Evolutionary conservation across 345 rosid species (phyloP).

Genomic region (Melaleuca quinquenervia): DNA sequence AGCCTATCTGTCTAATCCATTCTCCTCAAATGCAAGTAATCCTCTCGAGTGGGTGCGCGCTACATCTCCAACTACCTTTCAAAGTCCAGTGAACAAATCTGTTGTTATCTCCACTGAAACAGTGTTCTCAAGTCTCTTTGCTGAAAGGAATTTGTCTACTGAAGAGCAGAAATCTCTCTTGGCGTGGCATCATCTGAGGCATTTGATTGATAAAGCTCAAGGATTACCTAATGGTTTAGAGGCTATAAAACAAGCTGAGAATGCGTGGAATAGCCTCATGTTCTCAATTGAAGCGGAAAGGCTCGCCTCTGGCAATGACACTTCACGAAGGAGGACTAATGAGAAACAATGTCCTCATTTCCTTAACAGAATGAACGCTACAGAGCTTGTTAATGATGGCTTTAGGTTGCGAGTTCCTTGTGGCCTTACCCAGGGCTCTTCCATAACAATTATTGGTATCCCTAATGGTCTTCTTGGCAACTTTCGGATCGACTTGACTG

Average conservation of each 20-base stretch:
- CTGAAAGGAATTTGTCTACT: slow-evolving; percentile 44
- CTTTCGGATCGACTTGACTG: slow-evolving; percentile 78
- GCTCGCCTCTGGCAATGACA: slow-evolving; percentile 32
- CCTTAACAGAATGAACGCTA: slow-evolving; percentile 70
- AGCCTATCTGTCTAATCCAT: slow-evolving; percentile 31
- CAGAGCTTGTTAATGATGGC: slow-evolving; percentile 34
- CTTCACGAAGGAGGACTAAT: slow-evolving; percentile 26
- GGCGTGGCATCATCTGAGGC: slow-evolving; percentile 64
- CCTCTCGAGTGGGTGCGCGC: slow-evolving; percentile 69
- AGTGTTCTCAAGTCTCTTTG: slow-evolving; percentile 42
- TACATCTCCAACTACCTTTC: slow-evolving; percentile 41
- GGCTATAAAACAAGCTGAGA: slow-evolving; percentile 85
- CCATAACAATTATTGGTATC: slow-evolving; percentile 79
- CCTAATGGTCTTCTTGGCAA: slow-evolving; percentile 87
- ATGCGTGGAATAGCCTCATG: slow-evolving; percentile 79
- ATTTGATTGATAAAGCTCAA: slow-evolving; percentile 56
- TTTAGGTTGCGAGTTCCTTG: slow-evolving; percentile 65
- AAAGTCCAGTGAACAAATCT: slow-evolving; percentile 44
- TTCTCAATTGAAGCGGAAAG: slow-evolving; percentile 61
- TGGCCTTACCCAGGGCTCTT: slow-evolving; percentile 93
- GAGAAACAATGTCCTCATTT: slow-evolving; percentile 87
- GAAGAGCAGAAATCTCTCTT: slow-evolving; percentile 58
- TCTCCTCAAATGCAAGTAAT: slow-evolving; percentile 44
- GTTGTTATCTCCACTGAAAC: slow-evolving; percentile 48
- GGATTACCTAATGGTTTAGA: slow-evolving; percentile 62